Percentiles rank a stretch among this genome's conserved stretches.
phyloP scores from a whole-genome alignment of 208 protist species.

The Sergeia podlipaevii region DNA sequence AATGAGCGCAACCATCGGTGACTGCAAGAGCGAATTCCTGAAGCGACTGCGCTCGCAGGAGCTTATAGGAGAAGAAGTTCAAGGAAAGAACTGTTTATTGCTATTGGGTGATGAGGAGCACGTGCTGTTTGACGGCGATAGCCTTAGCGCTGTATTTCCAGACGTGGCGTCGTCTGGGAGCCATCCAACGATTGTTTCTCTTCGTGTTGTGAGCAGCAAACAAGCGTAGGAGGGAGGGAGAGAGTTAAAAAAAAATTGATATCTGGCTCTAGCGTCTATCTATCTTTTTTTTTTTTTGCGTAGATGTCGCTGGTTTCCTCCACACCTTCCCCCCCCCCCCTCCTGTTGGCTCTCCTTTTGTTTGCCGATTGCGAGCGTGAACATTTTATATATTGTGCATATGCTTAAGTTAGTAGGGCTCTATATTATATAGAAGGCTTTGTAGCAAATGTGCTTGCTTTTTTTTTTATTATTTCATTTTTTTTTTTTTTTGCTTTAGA shows the following conservation, averaged over 20 bases:
- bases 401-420: too few relatives aligned
- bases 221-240: neutral
- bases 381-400: too few relatives aligned
- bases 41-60: constrained; percentile 9
- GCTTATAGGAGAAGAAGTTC: neutral
- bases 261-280: neutral
- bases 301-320: neutral
- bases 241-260: neutral
- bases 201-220: too few relatives aligned
- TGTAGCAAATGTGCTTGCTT: neutral
- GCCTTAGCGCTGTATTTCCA: neutral
- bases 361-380: neutral
- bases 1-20: constrained; percentile 7
- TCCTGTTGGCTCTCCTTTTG: neutral
- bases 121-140: neutral
- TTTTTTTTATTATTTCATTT: constrained; percentile 14
- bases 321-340: neutral
- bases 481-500: constrained; percentile 13
- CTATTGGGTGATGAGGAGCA: too few relatives aligned
- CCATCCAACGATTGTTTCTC: neutral
- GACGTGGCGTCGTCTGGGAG: neutral
- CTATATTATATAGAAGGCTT: too few relatives aligned
- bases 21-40: constrained; percentile 15
- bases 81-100: too few relatives aligned
- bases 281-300: neutral